Evolutionary conservation across 2,329 filamentous ascomycete species (phyloP).

Genomic region (Penicillium sp.): DNA sequence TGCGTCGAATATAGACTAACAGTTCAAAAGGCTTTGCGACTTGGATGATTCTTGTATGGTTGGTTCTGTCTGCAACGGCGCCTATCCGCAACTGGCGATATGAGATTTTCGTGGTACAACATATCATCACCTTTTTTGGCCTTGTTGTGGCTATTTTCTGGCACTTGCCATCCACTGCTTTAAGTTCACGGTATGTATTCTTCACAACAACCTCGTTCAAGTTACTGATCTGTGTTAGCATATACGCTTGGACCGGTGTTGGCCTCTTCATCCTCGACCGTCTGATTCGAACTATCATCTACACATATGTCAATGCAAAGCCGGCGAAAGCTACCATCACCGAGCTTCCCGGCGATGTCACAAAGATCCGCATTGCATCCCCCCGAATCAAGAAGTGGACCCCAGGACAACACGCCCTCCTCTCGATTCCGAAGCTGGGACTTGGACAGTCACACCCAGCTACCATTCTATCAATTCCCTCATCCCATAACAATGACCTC

Average conservation of each 20-base stretch:
- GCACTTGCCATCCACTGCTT: constrained; percentile 10
- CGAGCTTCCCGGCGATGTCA: constrained; percentile 36
- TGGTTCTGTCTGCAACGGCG: constrained; percentile 4
- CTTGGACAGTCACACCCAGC: constrained; percentile 13
- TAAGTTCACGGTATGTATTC: constrained; percentile 4
- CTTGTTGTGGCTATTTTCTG: constrained; percentile 35
- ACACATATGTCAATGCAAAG: constrained; percentile 33
- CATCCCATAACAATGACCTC: constrained; percentile 10
- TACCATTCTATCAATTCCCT: constrained; percentile 11
- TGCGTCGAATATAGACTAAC: not conserved
- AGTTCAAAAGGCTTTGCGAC: constrained; percentile 1
- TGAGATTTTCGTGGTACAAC: constrained; percentile 33
- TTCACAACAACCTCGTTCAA: not conserved
- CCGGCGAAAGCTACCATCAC: constrained; percentile 25
- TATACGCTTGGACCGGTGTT: constrained; percentile 8
- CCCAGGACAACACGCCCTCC: constrained; percentile 20
- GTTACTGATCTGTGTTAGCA: not conserved
- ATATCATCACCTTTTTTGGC: constrained; percentile 40
- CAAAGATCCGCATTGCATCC: constrained; percentile 36
- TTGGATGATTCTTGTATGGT: constrained; percentile 10
- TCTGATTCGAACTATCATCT: constrained; percentile 16
- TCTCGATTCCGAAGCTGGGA: constrained; percentile 7
- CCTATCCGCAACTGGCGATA: constrained; percentile 10
- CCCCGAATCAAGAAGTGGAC: constrained; percentile 37
- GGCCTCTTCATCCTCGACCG: constrained; percentile 8